Percentiles rank a stretch among this genome's conserved stretches.
Evolutionary conservation across 805 yeast genomes (phyloP).

Genomic region (Nakazawaea populi): DNA sequence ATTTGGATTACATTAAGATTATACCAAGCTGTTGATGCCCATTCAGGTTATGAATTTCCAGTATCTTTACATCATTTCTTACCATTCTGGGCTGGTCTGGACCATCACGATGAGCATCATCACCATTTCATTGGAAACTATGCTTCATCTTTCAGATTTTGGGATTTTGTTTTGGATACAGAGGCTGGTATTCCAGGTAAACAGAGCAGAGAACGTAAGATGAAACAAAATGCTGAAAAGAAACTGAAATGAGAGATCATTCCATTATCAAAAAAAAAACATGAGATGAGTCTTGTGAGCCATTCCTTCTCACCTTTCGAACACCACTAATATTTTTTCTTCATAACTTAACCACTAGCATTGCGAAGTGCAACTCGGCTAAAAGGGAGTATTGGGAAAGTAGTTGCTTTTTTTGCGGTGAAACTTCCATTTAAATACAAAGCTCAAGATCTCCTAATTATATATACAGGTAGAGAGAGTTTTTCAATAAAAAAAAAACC

Average conservation of each 20-base stretch:
- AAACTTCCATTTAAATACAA: no score
- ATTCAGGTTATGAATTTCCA: constrained; percentile 97
- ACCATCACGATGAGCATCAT: constrained; percentile 96
- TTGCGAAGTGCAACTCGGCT: no score
- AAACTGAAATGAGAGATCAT: constrained; percentile 23
- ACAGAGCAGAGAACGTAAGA: constrained; percentile 61
- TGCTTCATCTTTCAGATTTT: constrained; percentile 93
- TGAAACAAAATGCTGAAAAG: constrained; percentile 50
- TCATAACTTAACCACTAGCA: no score
- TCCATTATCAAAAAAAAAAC: no score
- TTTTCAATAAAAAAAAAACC: not conserved
- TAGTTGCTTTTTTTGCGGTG: no score
- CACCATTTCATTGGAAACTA: constrained; percentile 94
- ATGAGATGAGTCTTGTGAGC: no score
- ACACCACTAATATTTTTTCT: no score
- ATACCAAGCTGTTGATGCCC: constrained; percentile 96
- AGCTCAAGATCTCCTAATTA: no score
- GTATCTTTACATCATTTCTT: constrained; percentile 88
- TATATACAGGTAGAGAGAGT: no score
- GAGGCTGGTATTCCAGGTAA: constrained; percentile 84
- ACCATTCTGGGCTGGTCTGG: constrained; percentile 98
- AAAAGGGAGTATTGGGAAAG: no score
- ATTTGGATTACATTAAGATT: constrained; percentile 84
- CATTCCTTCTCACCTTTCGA: no score
- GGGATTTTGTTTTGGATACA: constrained; percentile 87